A percentile compares a stretch with the other conserved stretches of the same genome.
These are phyloP conservation scores for Crepidotus variabilis DNA, from an alignment of 768 basidiomycete genomes.

Conservation along the genomic window DNA sequence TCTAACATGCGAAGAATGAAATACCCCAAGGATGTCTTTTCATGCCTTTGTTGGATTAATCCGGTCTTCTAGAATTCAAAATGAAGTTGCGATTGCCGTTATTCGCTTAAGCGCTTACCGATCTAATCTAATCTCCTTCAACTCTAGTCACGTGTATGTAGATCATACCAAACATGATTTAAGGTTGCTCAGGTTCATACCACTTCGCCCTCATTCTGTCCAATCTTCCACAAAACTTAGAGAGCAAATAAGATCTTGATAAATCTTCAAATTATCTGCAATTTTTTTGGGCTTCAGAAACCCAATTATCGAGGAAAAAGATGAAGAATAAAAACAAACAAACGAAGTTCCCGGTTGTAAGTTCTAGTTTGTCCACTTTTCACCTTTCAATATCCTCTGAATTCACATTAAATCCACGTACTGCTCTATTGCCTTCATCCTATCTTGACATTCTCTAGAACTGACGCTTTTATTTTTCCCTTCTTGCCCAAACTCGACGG, in stretches of 20 bases:
- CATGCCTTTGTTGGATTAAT: too few species aligned
- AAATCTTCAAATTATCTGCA: too few species aligned
- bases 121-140: neutral
- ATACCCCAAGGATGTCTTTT: too few species aligned
- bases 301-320: neutral
- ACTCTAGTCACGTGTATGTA: neutral
- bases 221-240: neutral
- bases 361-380: slow-evolving; percentile 21
- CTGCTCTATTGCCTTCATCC: neutral
- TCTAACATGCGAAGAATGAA: too few species aligned
- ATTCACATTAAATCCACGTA: neutral
- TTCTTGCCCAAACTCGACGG: too few species aligned
- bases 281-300: neutral
- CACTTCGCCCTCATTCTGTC: neutral
- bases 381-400: neutral
- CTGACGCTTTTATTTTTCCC: neutral
- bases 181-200: neutral
- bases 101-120: neutral
- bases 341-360: slow-evolving; percentile 87
- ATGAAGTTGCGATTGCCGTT: too few species aligned
- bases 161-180: neutral
- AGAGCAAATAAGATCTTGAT: too few species aligned
- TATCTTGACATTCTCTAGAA: neutral
- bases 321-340: slow-evolving; percentile 94
- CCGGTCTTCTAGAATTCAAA: too few species aligned